Conservation (phyloP, 495 filamentous ascomycete species). For the Talaromyces adpressus region DNA sequence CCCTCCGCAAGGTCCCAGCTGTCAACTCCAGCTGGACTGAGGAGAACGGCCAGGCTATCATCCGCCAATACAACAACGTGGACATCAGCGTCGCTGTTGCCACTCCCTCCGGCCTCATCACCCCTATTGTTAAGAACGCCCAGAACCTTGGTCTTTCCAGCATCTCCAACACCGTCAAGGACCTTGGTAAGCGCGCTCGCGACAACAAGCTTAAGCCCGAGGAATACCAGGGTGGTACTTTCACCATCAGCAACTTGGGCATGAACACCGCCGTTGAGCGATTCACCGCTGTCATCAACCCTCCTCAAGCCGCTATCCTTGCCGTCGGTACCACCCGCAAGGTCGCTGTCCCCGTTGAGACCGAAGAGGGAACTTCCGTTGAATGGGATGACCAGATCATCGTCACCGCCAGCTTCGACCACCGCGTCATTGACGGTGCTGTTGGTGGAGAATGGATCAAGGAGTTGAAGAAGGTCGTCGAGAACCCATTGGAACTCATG, state of each 20-base stretch:
- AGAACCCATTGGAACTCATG: conserved; percentile 92
- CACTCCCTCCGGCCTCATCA: conserved; percentile 92
- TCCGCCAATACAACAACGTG: conserved; percentile 85
- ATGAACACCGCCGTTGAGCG: conserved; percentile 96
- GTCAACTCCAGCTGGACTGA: conserved; percentile 94
- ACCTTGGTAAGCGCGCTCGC: conserved; percentile 88
- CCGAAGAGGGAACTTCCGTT: conserved; percentile 70
- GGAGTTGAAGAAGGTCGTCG: conserved; percentile 94
- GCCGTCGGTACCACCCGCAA: conserved; percentile 92
- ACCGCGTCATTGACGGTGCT: conserved; percentile 89
- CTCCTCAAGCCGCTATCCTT: conserved; percentile 92
- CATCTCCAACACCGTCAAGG: conserved; percentile 86
- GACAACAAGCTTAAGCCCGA: conserved; percentile 99
- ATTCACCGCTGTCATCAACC: conserved; percentile 99
- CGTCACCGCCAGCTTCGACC: conserved; percentile 92
- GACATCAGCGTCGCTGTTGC: conserved; percentile 94
- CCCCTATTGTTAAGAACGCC: conserved; percentile 88
- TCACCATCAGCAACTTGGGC: conserved; percentile 99
- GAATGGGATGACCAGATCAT: conserved; percentile 98
- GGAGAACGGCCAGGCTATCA: conserved; percentile 63
- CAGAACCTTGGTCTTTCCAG: conserved; percentile 73
- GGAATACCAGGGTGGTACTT: conserved; percentile 97
- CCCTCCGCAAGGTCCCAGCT: conserved; percentile 84
- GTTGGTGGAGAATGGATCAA: conserved; percentile 96
- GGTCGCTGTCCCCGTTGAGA: conserved; percentile 83